A percentile compares a stretch with the other conserved stretches of the same genome.
These are phyloP conservation scores for Trichoderma sp. DNA, from an alignment of 2,329 filamentous ascomycete species.

Conservation along the genomic window DNA sequence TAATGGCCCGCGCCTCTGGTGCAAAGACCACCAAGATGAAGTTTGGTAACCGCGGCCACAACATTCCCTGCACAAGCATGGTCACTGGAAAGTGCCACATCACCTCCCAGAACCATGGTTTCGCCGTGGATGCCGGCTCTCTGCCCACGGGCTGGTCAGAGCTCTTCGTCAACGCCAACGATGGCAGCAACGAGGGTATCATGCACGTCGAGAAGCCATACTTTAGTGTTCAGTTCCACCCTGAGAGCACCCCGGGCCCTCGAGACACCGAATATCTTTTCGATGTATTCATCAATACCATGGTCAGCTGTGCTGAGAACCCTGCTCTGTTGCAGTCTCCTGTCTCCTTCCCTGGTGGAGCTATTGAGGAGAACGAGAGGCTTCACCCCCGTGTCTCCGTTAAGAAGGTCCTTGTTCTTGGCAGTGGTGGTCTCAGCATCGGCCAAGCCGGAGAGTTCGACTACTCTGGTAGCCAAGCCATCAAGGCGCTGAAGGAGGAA, in stretches of 20 bases:
- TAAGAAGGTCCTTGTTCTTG: conserved; percentile 93
- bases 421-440: conserved; percentile 93
- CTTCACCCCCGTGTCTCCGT: conserved; percentile 77
- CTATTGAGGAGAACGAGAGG: conserved; percentile 73
- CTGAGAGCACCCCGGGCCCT: conserved; percentile 93
- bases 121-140: conserved; percentile 79
- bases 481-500: conserved; percentile 97
- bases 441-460: conserved; percentile 98
- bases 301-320: conserved; percentile 70
- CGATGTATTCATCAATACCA: conserved; percentile 90
- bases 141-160: conserved; percentile 83
- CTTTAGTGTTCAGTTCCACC: conserved; percentile 99
- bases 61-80: conserved; percentile 96
- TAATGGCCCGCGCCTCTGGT: conserved; percentile 84
- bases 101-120: conserved; percentile 98
- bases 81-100: conserved; percentile 97
- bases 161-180: conserved; percentile 97
- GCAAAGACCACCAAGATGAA: conserved; percentile 94
- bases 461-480: conserved; percentile 96
- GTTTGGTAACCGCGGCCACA: conserved; percentile 97
- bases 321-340: conserved; percentile 67
- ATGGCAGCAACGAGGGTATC: conserved; percentile 97
- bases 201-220: conserved; percentile 82
- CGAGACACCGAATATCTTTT: conserved; percentile 96
- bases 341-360: conserved; percentile 85